Base-by-base conservation (phyloP, 495 filamentous ascomycete species). In the Tuber magnatum region DNA sequence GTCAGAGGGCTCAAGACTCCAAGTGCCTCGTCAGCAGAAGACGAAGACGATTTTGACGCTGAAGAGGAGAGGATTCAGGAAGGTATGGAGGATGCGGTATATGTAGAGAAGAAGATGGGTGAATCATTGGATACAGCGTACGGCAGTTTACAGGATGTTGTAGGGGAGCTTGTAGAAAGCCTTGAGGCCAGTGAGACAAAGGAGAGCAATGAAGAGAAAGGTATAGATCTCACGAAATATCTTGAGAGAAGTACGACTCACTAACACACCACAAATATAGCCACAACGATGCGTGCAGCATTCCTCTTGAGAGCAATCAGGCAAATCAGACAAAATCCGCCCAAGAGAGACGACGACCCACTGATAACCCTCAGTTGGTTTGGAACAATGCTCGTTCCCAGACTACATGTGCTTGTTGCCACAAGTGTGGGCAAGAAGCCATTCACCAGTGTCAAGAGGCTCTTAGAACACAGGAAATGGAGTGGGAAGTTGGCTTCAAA, bases 261-360 rank as follows among this genome's bases (percentile, higher is more conserved):
- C 56, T 14, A 16, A 3, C 39, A 41, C 69, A 20, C 41, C 51
- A n/a, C 22, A 56, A 43, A 73, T 68, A 73, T 22, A 76, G 74
- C 28, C 8, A 65, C 48, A n/a, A 68, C 65, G 14, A 32, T 75
- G 42, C 75, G 75, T 68, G 87, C 90, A 41, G 88, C 89, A 69
- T 94, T 94, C 81, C 80, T 97, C 51, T 83, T 97, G 2, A 90
- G 94, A 18, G 82, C 92, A 0, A 86, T 94, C n/a, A 85, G 95
- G 28, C 91, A 96, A 71, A 85, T 97, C 14, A 86, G 92, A 3
- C 85, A 88, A 32, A 86, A 90, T 18, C 84, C 93, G 20, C 92
- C 93, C 1, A 81, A 88, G 68, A 77, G 83, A 32, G 70, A 79
- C 38, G 80, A 85, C 24, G 71, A 79, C 22, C 40, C 72, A 41